Evolutionary conservation across 2,329 filamentous ascomycete species (phyloP).

Genomic region (Furcasterigmium furcatum): DNA sequence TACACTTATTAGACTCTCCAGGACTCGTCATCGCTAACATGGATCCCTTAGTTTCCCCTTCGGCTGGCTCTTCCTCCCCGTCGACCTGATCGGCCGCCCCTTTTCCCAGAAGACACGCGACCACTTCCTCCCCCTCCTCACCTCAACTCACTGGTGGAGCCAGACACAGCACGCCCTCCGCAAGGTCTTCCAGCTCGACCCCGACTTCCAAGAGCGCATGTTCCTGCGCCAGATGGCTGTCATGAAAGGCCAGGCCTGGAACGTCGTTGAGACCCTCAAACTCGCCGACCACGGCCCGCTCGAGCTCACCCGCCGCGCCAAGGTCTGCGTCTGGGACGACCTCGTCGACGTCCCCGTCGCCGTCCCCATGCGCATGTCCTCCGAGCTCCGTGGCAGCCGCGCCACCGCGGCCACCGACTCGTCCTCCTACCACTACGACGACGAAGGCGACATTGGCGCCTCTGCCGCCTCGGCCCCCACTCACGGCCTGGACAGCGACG

Average conservation of each 20-base stretch:
- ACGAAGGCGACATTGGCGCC: constrained; percentile 85
- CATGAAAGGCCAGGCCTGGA: constrained; percentile 99
- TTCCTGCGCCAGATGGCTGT: constrained; percentile 97
- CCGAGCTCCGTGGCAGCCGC: constrained; percentile 58
- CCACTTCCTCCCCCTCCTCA: constrained; percentile 93
- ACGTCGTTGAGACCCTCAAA: constrained; percentile 96
- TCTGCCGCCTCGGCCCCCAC: constrained; percentile 30
- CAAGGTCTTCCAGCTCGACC: constrained; percentile 84
- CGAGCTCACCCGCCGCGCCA: constrained; percentile 83
- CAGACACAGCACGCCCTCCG: constrained; percentile 87
- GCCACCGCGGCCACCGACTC: constrained; percentile 37
- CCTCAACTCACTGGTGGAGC: constrained; percentile 94
- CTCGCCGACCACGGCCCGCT: constrained; percentile 87
- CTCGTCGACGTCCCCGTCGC: constrained; percentile 93
- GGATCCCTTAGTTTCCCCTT: constrained; percentile 87
- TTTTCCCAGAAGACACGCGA: constrained; percentile 92
- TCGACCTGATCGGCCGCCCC: constrained; percentile 91
- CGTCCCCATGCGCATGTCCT: constrained; percentile 83
- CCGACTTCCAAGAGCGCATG: constrained; percentile 98
- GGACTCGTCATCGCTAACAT: constrained; percentile 17
- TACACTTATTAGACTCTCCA: background rate
- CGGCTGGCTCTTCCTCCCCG: constrained; percentile 95
- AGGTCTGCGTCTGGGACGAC: constrained; percentile 98
- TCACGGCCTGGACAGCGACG: constrained; percentile 21
- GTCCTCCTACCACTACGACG: constrained; percentile 21